phyloP scores from a whole-genome alignment of 495 filamentous ascomycete genomes.

The Jackrogersella minutella region DNA sequence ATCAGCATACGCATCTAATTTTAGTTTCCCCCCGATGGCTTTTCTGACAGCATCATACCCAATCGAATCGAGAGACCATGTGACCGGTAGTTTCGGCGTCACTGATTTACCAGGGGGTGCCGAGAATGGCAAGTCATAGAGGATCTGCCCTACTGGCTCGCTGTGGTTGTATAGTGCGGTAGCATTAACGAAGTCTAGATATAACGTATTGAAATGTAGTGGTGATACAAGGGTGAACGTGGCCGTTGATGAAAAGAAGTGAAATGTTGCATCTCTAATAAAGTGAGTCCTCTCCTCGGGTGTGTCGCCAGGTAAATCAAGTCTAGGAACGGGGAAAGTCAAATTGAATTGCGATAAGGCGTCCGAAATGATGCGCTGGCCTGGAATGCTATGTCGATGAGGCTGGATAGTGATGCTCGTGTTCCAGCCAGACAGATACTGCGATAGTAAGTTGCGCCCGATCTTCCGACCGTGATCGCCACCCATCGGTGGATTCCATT shows the following conservation, averaged over 20 bases:
- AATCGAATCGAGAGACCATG: slow-evolving; percentile 76
- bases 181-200: slow-evolving; percentile 79
- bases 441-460: slow-evolving; percentile 77
- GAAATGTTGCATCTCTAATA: slow-evolving; percentile 85
- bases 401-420: slow-evolving; percentile 76
- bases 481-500: slow-evolving; percentile 75
- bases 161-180: slow-evolving; percentile 84
- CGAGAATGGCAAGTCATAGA: slow-evolving; percentile 75
- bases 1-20: slow-evolving; percentile 78
- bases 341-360: slow-evolving; percentile 73
- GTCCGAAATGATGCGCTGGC: slow-evolving; percentile 73
- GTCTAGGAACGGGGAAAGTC: slow-evolving; percentile 71
- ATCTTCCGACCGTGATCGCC: slow-evolving; percentile 65
- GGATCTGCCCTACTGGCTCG: slow-evolving; percentile 76
- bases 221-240: slow-evolving; percentile 86
- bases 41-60: slow-evolving; percentile 82
- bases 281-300: slow-evolving; percentile 64
- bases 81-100: slow-evolving; percentile 81
- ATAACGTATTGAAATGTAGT: slow-evolving; percentile 71
- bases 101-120: slow-evolving; percentile 75
- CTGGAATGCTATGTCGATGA: slow-evolving; percentile 74
- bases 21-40: slow-evolving; percentile 83
- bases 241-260: slow-evolving; percentile 85
- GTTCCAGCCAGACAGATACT: slow-evolving; percentile 88
- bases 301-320: slow-evolving; percentile 63